phyloP scores from a whole-genome alignment of 2,329 filamentous ascomycete species.

The Fusarium albidum region DNA sequence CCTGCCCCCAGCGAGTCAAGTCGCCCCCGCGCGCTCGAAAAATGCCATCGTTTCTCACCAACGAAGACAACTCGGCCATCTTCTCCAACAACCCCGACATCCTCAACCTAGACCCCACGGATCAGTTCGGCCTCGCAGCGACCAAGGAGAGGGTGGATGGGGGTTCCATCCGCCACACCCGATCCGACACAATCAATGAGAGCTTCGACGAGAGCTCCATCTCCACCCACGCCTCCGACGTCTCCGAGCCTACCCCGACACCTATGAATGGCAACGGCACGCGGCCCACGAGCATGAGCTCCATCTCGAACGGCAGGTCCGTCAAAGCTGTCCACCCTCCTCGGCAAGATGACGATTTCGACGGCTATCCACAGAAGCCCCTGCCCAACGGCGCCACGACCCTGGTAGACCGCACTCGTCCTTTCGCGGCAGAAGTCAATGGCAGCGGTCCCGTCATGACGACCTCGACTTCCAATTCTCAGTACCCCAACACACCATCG shows the following conservation, averaged over 20 bases:
- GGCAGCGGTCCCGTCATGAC: slow-evolving; percentile 21
- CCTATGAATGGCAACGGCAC: slow-evolving; percentile 54
- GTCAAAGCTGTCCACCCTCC: slow-evolving; percentile 42
- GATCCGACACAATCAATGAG: slow-evolving; percentile 57
- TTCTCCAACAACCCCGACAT: slow-evolving; percentile 53
- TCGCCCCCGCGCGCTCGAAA: slow-evolving; percentile 47
- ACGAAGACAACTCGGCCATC: slow-evolving; percentile 53
- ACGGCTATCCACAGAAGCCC: slow-evolving; percentile 32
- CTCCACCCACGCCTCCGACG: slow-evolving; percentile 60
- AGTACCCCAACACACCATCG: slow-evolving; percentile 25
- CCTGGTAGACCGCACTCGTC: slow-evolving; percentile 43
- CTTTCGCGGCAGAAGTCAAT: slow-evolving; percentile 29
- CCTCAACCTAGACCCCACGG: slow-evolving; percentile 53
- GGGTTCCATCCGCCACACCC: slow-evolving; percentile 49
- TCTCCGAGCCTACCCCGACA: slow-evolving; percentile 54
- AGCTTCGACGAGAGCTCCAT: slow-evolving; percentile 64
- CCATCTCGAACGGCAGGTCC: slow-evolving; percentile 64
- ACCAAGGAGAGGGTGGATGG: slow-evolving; percentile 48
- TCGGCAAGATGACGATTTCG: slow-evolving; percentile 40
- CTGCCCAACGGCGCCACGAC: slow-evolving; percentile 40
- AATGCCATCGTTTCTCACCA: slow-evolving; percentile 65
- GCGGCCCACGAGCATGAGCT: slow-evolving; percentile 64
- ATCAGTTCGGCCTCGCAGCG: slow-evolving; percentile 46
- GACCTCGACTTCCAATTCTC: slow-evolving; percentile 21
- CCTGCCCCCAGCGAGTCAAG: slow-evolving; percentile 29